phyloP scores from a whole-genome alignment of 2,329 filamentous ascomycete species.

The Tolypocladium album region DNA sequence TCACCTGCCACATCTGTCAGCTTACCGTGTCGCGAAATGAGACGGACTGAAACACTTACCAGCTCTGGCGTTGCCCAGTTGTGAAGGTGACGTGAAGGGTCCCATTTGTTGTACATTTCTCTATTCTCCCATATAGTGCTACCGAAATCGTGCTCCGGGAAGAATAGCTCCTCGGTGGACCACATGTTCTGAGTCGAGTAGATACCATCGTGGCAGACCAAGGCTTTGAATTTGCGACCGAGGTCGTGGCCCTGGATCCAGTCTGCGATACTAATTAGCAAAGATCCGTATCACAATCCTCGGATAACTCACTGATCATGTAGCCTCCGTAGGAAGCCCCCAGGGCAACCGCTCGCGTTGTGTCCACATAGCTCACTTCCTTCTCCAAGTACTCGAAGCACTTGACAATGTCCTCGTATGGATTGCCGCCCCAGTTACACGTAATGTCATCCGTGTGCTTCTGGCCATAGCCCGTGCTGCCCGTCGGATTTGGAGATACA shows the following conservation, averaged over 20 bases:
- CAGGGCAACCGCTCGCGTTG: conserved; percentile 56
- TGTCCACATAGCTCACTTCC: conserved; percentile 59
- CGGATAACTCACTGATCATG: conserved; percentile 52
- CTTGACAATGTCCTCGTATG: conserved; percentile 72
- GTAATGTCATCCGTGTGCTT: conserved; percentile 66
- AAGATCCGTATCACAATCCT: not conserved
- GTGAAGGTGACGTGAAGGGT: conserved; percentile 50
- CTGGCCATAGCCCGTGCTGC: conserved; percentile 75
- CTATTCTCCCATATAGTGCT: conserved; percentile 52
- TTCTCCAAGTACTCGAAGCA: conserved; percentile 64
- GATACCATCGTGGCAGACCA: conserved; percentile 82
- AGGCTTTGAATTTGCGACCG: conserved; percentile 73
- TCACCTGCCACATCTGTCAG: conserved; percentile 28
- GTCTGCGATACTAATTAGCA: conserved; percentile 34
- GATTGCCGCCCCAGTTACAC: conserved; percentile 73
- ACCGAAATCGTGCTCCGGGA: conserved; percentile 57
- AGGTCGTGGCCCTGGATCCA: conserved; percentile 86
- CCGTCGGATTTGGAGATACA: conserved; percentile 73
- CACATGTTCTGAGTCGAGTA: conserved; percentile 61
- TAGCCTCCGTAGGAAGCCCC: conserved; percentile 68
- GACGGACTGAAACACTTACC: conserved; percentile 28
- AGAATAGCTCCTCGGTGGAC: conserved; percentile 59
- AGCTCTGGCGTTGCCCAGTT: conserved; percentile 84
- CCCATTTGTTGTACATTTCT: conserved; percentile 57
- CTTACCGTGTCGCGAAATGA: not conserved